Evolutionary conservation across 1,284 basidiomycete genomes (phyloP).

Genomic region (Trichosporon coremiiforme): DNA sequence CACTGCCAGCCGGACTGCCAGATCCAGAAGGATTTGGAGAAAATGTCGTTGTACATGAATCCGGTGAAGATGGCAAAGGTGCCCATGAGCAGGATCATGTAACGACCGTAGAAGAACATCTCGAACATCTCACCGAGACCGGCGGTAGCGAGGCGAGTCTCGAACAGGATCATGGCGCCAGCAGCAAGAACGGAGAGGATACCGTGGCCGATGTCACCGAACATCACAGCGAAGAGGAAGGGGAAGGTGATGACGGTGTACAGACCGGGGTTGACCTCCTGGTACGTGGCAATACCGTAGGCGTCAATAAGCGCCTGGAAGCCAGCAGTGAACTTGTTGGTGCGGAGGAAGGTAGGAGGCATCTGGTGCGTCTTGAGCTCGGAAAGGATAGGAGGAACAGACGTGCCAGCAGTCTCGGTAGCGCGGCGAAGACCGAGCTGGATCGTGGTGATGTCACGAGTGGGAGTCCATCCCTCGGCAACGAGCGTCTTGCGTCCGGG

Average conservation of each 20-base stretch:
- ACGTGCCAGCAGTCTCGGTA: slow-evolving; percentile 93
- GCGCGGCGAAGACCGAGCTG: slow-evolving; percentile 88
- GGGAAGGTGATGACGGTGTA: slow-evolving; percentile 95
- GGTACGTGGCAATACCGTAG: slow-evolving; percentile 92
- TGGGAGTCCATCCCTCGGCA: slow-evolving; percentile 97
- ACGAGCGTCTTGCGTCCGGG: slow-evolving; percentile 90
- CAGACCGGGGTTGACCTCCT: slow-evolving; percentile 96
- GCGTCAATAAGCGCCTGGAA: slow-evolving; percentile 99
- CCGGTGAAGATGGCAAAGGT: slow-evolving; percentile 94
- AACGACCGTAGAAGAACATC: slow-evolving; percentile 95
- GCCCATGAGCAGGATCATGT: slow-evolving; percentile 98
- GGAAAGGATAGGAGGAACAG: slow-evolving; percentile 86
- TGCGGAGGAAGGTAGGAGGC: slow-evolving; percentile 93
- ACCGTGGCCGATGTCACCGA: slow-evolving; percentile 98
- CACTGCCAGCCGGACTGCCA: slow-evolving; percentile 89
- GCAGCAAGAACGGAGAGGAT: slow-evolving; percentile 78
- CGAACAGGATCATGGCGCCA: slow-evolving; percentile 79
- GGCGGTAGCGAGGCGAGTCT: slow-evolving; percentile 74
- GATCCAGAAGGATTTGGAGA: slow-evolving; percentile 87
- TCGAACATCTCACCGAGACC: slow-evolving; percentile 75
- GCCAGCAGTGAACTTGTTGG: slow-evolving; percentile 94
- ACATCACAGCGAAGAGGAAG: slow-evolving; percentile 99
- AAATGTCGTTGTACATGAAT: slow-evolving; percentile 98
- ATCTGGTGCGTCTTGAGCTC: slow-evolving; percentile 87
- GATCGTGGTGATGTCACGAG: slow-evolving; percentile 81